Conservation (phyloP, 2,329 filamentous ascomycete species). For the Aspergillus floridensis region DNA sequence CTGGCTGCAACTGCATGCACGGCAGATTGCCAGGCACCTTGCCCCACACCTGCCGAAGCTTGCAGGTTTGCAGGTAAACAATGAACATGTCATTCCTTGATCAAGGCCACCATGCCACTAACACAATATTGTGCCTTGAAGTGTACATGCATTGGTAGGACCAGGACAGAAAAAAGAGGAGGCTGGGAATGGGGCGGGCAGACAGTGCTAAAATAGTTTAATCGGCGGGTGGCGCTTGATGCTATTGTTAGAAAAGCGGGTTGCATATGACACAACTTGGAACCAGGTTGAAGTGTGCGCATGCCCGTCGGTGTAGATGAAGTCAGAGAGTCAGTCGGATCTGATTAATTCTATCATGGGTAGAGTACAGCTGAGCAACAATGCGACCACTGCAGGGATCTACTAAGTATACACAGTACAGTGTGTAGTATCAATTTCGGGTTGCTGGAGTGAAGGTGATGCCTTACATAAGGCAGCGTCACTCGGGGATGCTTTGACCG, state of each 20-base stretch:
- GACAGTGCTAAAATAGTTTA: slow-evolving; percentile 6
- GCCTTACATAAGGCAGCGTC: background rate
- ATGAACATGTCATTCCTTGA: background rate
- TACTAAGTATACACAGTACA: no score
- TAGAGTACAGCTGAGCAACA: no score
- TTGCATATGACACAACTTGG: background rate
- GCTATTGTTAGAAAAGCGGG: slow-evolving; percentile 3
- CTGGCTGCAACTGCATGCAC: background rate
- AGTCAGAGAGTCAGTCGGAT: background rate
- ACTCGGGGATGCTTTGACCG: background rate
- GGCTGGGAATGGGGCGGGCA: slow-evolving; percentile 16
- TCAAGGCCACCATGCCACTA: background rate
- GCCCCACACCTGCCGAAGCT: background rate
- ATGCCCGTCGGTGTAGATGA: background rate
- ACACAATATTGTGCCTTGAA: background rate
- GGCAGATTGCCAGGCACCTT: background rate
- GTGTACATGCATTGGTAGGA: background rate
- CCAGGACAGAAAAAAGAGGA: slow-evolving; percentile 9
- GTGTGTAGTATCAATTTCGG: no score
- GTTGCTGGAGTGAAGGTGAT: background rate
- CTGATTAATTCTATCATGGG: no score
- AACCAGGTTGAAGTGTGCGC: background rate
- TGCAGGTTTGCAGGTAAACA: background rate
- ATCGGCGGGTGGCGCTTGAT: slow-evolving; percentile 1
- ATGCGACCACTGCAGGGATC: no score